These are phyloP conservation scores for Hypericum androsaemum DNA, from an alignment of 345 rosid genomes.

Conservation along the genomic window DNA sequence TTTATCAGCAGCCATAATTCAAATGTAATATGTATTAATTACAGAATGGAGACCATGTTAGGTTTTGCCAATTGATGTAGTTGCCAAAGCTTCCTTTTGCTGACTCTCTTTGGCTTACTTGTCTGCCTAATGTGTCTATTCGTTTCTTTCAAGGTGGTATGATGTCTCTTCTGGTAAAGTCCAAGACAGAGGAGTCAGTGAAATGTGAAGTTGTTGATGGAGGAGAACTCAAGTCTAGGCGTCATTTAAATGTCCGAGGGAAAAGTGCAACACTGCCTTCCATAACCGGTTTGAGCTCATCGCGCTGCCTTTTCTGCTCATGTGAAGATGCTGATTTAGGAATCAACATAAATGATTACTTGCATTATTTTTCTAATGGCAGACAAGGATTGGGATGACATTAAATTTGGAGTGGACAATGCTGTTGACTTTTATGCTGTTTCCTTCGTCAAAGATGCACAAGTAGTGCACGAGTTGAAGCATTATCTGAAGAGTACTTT, in stretches of 20 bases:
- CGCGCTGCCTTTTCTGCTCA: neutral
- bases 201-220: slow-evolving; percentile 94
- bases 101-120: slow-evolving; percentile 8
- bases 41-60: no score
- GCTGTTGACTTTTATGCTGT: slow-evolving; percentile 94
- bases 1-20: no score
- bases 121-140: no score
- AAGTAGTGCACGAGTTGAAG: slow-evolving; percentile 97
- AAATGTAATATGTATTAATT: no score
- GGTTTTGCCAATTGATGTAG: neutral
- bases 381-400: slow-evolving; percentile 99
- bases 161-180: slow-evolving; percentile 89
- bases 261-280: slow-evolving; percentile 98
- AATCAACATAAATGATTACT: slow-evolving; percentile 7
- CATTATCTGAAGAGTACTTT: slow-evolving; percentile 58
- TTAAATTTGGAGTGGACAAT: slow-evolving; percentile 95
- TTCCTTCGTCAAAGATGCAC: slow-evolving; percentile 96
- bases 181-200: slow-evolving; percentile 91
- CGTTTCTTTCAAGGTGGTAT: slow-evolving; percentile 64
- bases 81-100: neutral
- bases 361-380: slow-evolving; percentile 16
- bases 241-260: slow-evolving; percentile 95
- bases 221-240: slow-evolving; percentile 96
- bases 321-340: slow-evolving; percentile 1
- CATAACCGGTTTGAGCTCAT: slow-evolving; percentile 56